Evolutionary conservation across 129 eudicot genomes (phyloP).

Genomic region (Sambucus nigra): DNA sequence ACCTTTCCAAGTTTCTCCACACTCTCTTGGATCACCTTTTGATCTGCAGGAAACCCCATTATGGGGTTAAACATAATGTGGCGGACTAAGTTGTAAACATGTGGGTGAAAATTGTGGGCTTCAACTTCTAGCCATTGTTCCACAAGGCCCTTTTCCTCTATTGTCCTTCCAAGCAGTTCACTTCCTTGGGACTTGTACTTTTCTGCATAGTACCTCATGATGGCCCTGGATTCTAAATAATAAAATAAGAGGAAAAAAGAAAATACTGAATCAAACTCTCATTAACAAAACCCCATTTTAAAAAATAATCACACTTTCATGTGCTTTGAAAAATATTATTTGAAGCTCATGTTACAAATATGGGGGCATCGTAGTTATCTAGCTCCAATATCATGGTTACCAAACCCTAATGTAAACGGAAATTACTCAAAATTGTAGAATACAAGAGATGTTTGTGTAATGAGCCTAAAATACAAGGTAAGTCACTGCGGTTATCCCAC

Average conservation of each 20-base stretch:
- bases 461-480: no score
- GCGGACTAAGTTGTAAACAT: slow-evolving; percentile 43
- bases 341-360: no score
- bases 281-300: slow-evolving; percentile 1
- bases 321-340: no score
- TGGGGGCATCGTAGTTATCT: no score
- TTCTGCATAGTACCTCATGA: slow-evolving; percentile 58
- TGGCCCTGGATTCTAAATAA: slow-evolving; percentile 60
- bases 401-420: no score
- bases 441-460: no score
- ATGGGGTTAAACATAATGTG: slow-evolving; percentile 63
- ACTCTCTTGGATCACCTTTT: slow-evolving; percentile 44
- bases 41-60: slow-evolving; percentile 68
- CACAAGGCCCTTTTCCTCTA: slow-evolving; percentile 58
- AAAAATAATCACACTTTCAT: no score
- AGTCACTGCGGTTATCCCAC: no score
- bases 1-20: slow-evolving; percentile 64
- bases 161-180: slow-evolving; percentile 51
- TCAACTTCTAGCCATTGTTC: slow-evolving; percentile 93
- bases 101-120: slow-evolving; percentile 66
- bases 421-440: no score
- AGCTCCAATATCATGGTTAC: no score
- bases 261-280: background rate
- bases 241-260: background rate
- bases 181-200: slow-evolving; percentile 50